Base-by-base conservation (phyloP, 257 asterid genomes). In the Linaria vulgaris region DNA sequence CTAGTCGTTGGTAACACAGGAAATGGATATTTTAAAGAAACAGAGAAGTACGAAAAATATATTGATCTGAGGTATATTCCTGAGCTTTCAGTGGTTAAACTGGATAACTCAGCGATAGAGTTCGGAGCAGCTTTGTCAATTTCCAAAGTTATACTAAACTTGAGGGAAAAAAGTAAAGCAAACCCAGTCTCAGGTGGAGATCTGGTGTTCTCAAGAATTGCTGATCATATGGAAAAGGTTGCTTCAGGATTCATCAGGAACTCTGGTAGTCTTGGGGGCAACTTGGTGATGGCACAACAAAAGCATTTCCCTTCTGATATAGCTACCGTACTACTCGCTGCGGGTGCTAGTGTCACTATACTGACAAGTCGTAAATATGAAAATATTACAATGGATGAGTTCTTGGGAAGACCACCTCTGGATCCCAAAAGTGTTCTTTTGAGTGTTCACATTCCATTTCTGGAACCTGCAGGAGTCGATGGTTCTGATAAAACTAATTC, bases 1-100 rank as follows among this genome's bases (percentile, higher is more conserved):
- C 64, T 82, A 5, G 76, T 85, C 8, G 90, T 78, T 58, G 96
- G 94, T 13, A 87, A 85, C 66, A 85, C 96, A 0, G 91, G 85
- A 22, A 73, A 71, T 24, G 88, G 90, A 13, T 85, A 87, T 72
- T 82, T 75, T 55, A 85, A 77, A 70, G 96, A 87, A 70, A 51
- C 50, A 0, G 82, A 72, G 58, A 62, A 37, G n/a, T 80, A 67
- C 27, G 80, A 81, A 52, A 69, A 55, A 37, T 82, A 79, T 68
- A 63, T 88, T 64, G 87, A 88, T 73, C 75, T 85, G 65, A 78
- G 83, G 75, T 54, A 74, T 51, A 73, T 85, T 39, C 84, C 84
- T 11, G 82, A 82, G 68, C 82, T 79, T 63, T 85, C 90, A 38
- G 68, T 56, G 31, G 71, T 76, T 54, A 72, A 68, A 63, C 73